Evolutionary conservation across 495 filamentous ascomycete genomes (phyloP), one percentile per base, ranked within the genome.

Genomic region (Podospora tetraspora): DNA sequence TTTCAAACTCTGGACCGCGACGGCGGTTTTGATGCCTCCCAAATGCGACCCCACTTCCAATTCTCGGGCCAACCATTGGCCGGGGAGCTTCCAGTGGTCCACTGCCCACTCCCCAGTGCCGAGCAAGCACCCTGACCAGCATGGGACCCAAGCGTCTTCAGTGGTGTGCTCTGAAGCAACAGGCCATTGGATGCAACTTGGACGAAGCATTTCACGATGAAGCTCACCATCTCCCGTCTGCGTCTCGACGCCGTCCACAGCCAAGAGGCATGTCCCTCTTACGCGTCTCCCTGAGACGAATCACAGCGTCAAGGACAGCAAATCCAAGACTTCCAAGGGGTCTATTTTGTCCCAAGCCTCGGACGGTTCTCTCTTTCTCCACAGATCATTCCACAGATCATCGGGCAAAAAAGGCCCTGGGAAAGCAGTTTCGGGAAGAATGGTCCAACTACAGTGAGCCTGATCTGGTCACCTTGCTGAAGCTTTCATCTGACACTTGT

Each of bases 361-460:
- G 19, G 6, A n/a, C 16, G 43, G 6, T 6, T 52, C 43, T 6
- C 3, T n/a, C 19, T 52, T 52, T 62, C 16, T 61, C 59, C 0
- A 21, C 16, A 0, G 0, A n/a, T 8, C n/a, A n/a, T 59, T 9
- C 6, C 1, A 25, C 12, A 0, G 1, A 23, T 21, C 22, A 59
- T 13, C 6, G 27, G 23, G 61, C 32, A 27, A 61, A 62, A 23
- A 63, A 59, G 3, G 34, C 27, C 10, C 10, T 70, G 9, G 73
- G 65, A 1, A 62, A 70, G 57, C 63, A 71, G 29, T 57, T 76
- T 16, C 74, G 74, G 1, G 69, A 76, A 11, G 70, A 74, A 71
- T 77, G 75, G 75, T 58, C 74, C 29, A 61, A 64, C 58, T 76
- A 71, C 52, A 77, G 75, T 76, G 71, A 57, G 75, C 34, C n/a